Evolutionary conservation across 2,329 filamentous ascomycete genomes (phyloP), one percentile per base, ranked within the genome.

Genomic region (Colletotrichum tropicale): DNA sequence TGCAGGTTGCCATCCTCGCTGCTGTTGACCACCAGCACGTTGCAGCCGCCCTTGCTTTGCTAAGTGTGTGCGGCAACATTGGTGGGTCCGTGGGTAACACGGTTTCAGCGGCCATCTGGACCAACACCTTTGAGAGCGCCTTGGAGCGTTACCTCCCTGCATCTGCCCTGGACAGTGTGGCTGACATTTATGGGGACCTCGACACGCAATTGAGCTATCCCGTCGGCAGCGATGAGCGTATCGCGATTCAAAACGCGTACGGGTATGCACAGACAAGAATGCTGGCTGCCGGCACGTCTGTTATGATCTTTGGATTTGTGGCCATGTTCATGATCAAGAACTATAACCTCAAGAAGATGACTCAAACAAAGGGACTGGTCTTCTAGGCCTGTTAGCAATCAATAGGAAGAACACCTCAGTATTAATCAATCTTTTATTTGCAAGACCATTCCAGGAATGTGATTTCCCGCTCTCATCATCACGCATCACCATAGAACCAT

Each of bases 1-100:
- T 90, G 77, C 88, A 93, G 75, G 88, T 93, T 78, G 89, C 90
- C 7, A 88, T 92, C 55, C 89, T 93, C 82, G 86, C 89, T 0
- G 87, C 89, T 4, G 88, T 89, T 18, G 87, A 87, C 73, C 90
- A 91, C 66, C 86, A 89, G 67, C 86, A 91, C 56, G 85, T 91
- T 7, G 89, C 90, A 30, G 87, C 87, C 6, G 86, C 84, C 3
- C 83, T 90, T 24, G 87, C 88, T 0, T 79, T 89, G 24, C 80
- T 89, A 2, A 85, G 85, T n/a, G 84, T 88, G 9, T 83, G 85
- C 9, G 87, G 85, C 34, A 85, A 85, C 13, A 81, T 88, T 3
- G 88, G 88, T 43, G 85, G 86, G 5, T 86, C 87, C 10, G 83
- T 89, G 34, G 88, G 88, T 74, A 84, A 84, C 68, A 85, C 85